Conservation (phyloP, 1,139 yeast species). For the Candida sanyaensis region DNA sequence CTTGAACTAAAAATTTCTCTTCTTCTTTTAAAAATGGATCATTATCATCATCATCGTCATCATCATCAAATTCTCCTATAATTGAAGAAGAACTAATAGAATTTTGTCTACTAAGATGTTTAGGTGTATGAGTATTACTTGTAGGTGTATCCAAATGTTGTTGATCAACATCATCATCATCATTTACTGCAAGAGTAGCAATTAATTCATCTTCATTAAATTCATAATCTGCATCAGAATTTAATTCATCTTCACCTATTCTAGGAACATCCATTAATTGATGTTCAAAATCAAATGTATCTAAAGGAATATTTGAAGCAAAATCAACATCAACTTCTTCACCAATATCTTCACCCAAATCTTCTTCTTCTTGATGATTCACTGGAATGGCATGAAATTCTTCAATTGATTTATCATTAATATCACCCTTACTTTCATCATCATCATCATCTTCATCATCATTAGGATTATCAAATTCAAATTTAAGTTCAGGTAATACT, state of each 20-base stretch:
- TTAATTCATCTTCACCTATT: constrained; percentile 51
- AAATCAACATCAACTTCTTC: constrained; percentile 51
- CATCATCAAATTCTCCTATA: constrained; percentile 52
- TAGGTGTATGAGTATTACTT: background rate
- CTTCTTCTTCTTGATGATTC: constrained; percentile 21
- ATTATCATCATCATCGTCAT: constrained; percentile 56
- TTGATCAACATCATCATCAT: constrained; percentile 51
- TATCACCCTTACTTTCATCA: constrained; percentile 19
- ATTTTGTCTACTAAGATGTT: constrained; percentile 25
- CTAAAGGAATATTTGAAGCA: constrained; percentile 18
- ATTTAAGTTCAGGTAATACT: constrained; percentile 50
- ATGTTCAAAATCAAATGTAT: constrained; percentile 41
- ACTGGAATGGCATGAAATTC: constrained; percentile 14
- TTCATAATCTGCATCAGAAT: constrained; percentile 70
- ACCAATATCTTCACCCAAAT: constrained; percentile 61
- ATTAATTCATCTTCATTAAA: constrained; percentile 72
- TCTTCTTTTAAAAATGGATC: constrained; percentile 48
- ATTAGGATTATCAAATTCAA: constrained; percentile 48
- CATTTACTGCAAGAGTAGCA: constrained; percentile 68
- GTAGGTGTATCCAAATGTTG: constrained; percentile 13
- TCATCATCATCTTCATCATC: constrained; percentile 20
- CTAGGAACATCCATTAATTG: constrained; percentile 50
- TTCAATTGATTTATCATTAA: constrained; percentile 13
- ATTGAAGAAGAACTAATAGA: constrained; percentile 47
- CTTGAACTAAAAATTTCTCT: constrained; percentile 48